Conservation (phyloP, 257 asterid species). For the Mentha longifolia region DNA sequence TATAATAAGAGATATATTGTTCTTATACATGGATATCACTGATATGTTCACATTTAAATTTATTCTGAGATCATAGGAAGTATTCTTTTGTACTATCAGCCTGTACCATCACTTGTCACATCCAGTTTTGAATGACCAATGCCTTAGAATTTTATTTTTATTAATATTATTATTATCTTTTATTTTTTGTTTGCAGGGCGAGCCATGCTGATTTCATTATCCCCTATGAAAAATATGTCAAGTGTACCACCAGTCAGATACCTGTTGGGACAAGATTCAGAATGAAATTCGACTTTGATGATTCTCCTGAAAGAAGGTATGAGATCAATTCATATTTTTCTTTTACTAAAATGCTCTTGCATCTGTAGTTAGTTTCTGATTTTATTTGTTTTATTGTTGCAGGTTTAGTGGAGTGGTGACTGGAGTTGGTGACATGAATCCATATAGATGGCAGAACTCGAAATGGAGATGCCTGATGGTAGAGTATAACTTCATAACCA, state of each 20-base stretch:
- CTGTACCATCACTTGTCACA: not conserved
- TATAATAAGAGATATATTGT: too few species aligned
- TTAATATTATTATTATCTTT: not conserved
- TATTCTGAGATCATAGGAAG: not conserved
- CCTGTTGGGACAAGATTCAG: slow-evolving; percentile 85
- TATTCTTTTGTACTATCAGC: not conserved
- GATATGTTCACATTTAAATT: too few species aligned
- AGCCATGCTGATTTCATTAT: slow-evolving; percentile 77
- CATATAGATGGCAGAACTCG: slow-evolving; percentile 84
- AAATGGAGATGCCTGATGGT: slow-evolving; percentile 98
- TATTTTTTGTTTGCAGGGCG: slow-evolving; percentile 52
- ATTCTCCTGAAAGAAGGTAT: slow-evolving; percentile 94
- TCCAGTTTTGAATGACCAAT: slow-evolving; percentile 21
- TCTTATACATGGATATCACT: too few species aligned
- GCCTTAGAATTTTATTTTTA: not conserved
- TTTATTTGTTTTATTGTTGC: slow-evolving; percentile 23
- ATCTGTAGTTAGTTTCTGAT: slow-evolving; percentile 22
- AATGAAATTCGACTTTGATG: slow-evolving; percentile 85
- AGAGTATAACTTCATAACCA: slow-evolving; percentile 37
- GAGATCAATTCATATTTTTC: not conserved
- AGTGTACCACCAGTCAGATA: slow-evolving; percentile 56
- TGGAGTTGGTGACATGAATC: slow-evolving; percentile 78
- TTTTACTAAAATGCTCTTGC: slow-evolving; percentile 1
- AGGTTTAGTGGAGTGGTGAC: slow-evolving; percentile 95
- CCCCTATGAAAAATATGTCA: slow-evolving; percentile 72